Conservation (phyloP, 768 basidiomycete genomes). For the Mycena rebaudengoi region DNA sequence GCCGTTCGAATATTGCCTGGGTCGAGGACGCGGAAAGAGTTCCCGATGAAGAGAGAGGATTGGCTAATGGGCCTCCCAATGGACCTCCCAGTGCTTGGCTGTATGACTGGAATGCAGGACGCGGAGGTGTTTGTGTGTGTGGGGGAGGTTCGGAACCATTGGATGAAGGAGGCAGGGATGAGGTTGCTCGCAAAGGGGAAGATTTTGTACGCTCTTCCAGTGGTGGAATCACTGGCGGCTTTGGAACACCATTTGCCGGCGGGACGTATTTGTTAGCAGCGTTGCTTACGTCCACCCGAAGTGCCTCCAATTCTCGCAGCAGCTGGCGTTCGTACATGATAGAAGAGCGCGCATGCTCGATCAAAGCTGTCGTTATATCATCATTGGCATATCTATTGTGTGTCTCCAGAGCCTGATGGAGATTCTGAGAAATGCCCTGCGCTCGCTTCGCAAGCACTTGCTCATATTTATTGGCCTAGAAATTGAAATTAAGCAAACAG, state of each 20-base stretch:
- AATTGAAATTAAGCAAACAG: constrained; percentile 16
- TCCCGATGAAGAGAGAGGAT: constrained; percentile 16
- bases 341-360: constrained; percentile 92
- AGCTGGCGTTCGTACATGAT: constrained; percentile 93
- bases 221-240: constrained; percentile 66
- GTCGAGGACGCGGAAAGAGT: constrained; percentile 27
- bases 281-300: constrained; percentile 76
- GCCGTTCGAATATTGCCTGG: constrained; percentile 23
- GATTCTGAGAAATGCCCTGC: constrained; percentile 91
- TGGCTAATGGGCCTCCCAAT: not conserved
- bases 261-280: constrained; percentile 69
- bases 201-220: constrained; percentile 66
- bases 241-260: constrained; percentile 59
- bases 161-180: constrained; percentile 23
- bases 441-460: constrained; percentile 85
- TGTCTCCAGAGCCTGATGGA: constrained; percentile 85
- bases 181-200: constrained; percentile 27
- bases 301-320: constrained; percentile 86
- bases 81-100: constrained; percentile 5
- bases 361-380: constrained; percentile 87
- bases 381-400: constrained; percentile 91
- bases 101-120: constrained; percentile 25
- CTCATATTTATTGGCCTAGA: constrained; percentile 90
- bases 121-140: constrained; percentile 24
- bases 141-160: constrained; percentile 28